Evolutionary conservation across 495 filamentous ascomycete species (phyloP).

Genomic region (Neurospora sp.): DNA sequence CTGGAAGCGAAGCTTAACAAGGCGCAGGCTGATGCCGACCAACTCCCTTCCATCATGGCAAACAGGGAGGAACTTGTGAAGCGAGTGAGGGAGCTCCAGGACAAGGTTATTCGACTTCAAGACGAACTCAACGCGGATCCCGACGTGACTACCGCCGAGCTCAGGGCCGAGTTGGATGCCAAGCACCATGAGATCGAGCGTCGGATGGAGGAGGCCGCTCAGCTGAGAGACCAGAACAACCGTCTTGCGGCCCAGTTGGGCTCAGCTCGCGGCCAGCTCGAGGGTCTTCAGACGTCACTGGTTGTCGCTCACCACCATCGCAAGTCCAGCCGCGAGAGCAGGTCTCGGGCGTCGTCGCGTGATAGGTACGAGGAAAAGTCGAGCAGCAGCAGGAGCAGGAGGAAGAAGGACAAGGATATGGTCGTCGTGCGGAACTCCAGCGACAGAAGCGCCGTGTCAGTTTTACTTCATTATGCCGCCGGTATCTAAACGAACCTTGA

Average conservation of each 20-base stretch:
- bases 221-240: slow-evolving; percentile 17
- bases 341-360: slow-evolving; percentile 20
- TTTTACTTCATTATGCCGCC: slow-evolving; percentile 24
- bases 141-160: slow-evolving; percentile 13
- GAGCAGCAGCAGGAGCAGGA: slow-evolving; percentile 9
- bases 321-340: slow-evolving; percentile 11
- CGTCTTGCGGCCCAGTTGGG: slow-evolving; percentile 17
- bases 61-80: slow-evolving; percentile 22
- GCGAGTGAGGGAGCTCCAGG: slow-evolving; percentile 14
- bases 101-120: slow-evolving; percentile 17
- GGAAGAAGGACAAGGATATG: slow-evolving; percentile 23
- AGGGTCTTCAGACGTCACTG: slow-evolving; percentile 9
- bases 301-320: slow-evolving; percentile 15
- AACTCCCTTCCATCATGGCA: slow-evolving; percentile 18
- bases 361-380: slow-evolving; percentile 20
- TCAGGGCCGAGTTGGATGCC: slow-evolving; percentile 20
- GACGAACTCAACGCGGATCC: slow-evolving; percentile 16
- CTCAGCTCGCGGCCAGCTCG: slow-evolving; percentile 16
- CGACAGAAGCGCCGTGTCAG: slow-evolving; percentile 25
- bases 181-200: slow-evolving; percentile 18
- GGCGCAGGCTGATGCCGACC: slow-evolving; percentile 25
- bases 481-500: slow-evolving; percentile 11
- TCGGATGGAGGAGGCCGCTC: slow-evolving; percentile 16
- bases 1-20: slow-evolving; percentile 15
- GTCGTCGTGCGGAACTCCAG: slow-evolving; percentile 25